phyloP scores from a whole-genome alignment of 148 eudicot species.

The Suaeda aralocaspica region DNA sequence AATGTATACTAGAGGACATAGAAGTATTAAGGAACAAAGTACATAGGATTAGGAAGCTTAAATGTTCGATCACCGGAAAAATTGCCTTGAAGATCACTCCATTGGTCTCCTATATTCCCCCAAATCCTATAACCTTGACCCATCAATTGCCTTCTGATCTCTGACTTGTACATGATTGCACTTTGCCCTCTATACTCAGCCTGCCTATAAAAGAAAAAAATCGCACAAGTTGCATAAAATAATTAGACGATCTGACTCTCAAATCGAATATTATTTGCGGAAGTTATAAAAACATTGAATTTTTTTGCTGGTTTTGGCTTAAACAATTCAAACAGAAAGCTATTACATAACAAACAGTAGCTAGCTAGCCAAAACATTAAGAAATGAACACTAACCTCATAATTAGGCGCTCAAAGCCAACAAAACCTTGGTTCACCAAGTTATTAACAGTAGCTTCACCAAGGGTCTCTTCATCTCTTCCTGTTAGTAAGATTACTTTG shows the following conservation, averaged over 20 bases:
- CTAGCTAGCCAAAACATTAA: neutral
- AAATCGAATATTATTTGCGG: no score
- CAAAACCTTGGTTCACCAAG: conserved; percentile 48
- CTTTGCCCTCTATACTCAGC: conserved; percentile 48
- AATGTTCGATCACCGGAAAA: conserved; percentile 64
- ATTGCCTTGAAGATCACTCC: conserved; percentile 82
- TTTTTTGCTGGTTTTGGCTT: no score
- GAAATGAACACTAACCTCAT: conserved; percentile 39
- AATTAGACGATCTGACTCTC: no score
- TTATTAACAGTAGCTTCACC: conserved; percentile 51
- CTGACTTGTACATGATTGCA: conserved; percentile 55
- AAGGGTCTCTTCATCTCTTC: conserved; percentile 59
- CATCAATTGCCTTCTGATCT: conserved; percentile 44
- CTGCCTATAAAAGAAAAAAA: conserved; percentile 13
- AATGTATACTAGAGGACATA: no score
- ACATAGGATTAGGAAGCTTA: conserved; percentile 88
- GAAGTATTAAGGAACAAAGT: conserved; percentile 69
- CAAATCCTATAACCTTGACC: conserved; percentile 70
- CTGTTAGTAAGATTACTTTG: conserved; percentile 59
- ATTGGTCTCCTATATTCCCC: conserved; percentile 95
- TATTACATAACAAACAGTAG: no score
- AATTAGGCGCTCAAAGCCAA: conserved; percentile 64
- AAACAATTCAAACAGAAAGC: no score
- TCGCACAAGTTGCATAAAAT: neutral
- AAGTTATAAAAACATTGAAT: no score